Percentiles rank a stretch among this genome's conserved stretches.
phyloP scores from a whole-genome alignment of 2,329 filamentous ascomycete species.

The Nothophoma quercina region DNA sequence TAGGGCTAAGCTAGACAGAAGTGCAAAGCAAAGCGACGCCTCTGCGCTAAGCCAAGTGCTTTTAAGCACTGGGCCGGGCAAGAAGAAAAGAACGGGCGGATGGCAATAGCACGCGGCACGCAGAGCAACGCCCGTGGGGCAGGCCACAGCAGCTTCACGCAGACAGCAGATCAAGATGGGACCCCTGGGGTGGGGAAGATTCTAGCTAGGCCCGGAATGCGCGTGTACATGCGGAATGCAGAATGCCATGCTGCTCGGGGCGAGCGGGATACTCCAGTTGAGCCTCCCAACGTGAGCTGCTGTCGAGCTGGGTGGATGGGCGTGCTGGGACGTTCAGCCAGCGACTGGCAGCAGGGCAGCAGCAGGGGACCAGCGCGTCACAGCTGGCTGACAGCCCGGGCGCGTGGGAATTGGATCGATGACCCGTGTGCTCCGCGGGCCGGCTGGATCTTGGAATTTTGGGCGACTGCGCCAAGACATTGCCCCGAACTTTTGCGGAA shows the following conservation, averaged over 20 bases:
- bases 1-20: background rate
- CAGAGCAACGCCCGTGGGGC: background rate
- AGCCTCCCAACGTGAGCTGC: background rate
- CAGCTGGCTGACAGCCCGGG: too few relatives aligned
- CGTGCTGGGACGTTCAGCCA: too few relatives aligned
- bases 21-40: background rate
- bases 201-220: conserved; percentile 10
- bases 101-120: background rate
- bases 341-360: too few relatives aligned
- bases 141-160: background rate
- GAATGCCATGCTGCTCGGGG: conserved; percentile 11
- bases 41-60: too few relatives aligned
- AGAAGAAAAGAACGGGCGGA: conserved; percentile 1
- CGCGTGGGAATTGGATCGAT: too few relatives aligned
- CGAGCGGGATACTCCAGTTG: background rate
- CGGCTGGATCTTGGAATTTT: too few relatives aligned
- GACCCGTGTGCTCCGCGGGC: too few relatives aligned
- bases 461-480: conserved; percentile 5
- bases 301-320: too few relatives aligned
- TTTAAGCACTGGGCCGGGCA: too few relatives aligned
- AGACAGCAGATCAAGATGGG: background rate
- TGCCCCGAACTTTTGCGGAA: conserved; percentile 9
- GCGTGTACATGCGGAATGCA: conserved; percentile 5
- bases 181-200: conserved; percentile 6
- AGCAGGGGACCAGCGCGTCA: too few relatives aligned